Evolutionary conservation across 2,329 filamentous ascomycete genomes (phyloP), one percentile per base, ranked within the genome.

Genomic region (Fusarium stilboides): DNA sequence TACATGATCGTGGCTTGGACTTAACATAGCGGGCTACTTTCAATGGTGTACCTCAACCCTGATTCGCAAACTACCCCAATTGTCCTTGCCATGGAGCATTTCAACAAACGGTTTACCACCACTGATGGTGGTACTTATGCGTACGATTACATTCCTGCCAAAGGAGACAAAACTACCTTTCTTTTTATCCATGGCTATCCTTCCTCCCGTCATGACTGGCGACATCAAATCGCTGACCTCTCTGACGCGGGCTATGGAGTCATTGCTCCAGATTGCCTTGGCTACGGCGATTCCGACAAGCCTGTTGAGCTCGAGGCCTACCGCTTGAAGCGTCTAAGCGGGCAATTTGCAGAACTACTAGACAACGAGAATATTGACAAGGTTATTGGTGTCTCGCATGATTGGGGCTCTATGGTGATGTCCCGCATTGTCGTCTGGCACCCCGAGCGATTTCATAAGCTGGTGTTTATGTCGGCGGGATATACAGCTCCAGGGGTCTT

Each of bases 111-210:
- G 2, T 51, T 66, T 6, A 33, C 37, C 9, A 62, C 56, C 0
- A 24, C n/a, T 1, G 62, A 66, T 2, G 62, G 50, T 2, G 44
- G 46, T 3, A 57, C 37, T 2, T 66, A 66, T n/a, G 39, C 51
- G 6, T 72, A 70, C 12, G 59, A 65, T 7, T 57, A 45, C 9
- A 20, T 65, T 3, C 59, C 69, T 6, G 36, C 56, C 13, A 34
- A 51, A 3, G 42, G 26, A 0, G 24, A 6, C 10, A 70, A 61
- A 20, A n/a, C 42, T 6, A 71, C 65, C 1, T 62, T 73, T 20
- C 57, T 73, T 20, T 53, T 73, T 2, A 52, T 73, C 1, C 71
- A 73, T 26, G 71, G 71, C 3, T 73, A 52, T 31, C 71, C 71
- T 3, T 67, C 60, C 5, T 70, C 67, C 3, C 61, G 61, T 2